A percentile compares a stretch with the other conserved stretches of the same genome.
These are phyloP conservation scores for Moesziomyces aphidis DNA, from an alignment of 1,284 basidiomycete species.

Conservation along the genomic window DNA sequence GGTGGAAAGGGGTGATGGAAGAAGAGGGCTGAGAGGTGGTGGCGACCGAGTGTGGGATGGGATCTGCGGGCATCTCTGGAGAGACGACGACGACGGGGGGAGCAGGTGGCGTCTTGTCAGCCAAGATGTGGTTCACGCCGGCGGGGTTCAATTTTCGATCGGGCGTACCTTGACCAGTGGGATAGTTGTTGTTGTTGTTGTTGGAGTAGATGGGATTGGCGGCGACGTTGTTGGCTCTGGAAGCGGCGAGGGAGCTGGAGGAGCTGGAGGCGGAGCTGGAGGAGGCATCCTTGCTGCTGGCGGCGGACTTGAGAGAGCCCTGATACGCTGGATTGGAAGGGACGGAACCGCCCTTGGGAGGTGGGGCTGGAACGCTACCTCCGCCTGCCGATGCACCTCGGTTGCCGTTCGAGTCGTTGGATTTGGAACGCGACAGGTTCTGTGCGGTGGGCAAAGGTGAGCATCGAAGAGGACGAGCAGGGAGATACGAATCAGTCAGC, in stretches of 20 bases:
- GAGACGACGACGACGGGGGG: slow-evolving; percentile 63
- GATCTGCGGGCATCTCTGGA: slow-evolving; percentile 60
- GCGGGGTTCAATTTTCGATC: slow-evolving; percentile 26
- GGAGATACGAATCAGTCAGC: slow-evolving; percentile 2
- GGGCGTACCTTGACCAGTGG: slow-evolving; percentile 48
- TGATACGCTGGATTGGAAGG: slow-evolving; percentile 52
- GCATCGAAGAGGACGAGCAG: background rate
- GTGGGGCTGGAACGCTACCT: slow-evolving; percentile 50
- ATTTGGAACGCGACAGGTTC: slow-evolving; percentile 65
- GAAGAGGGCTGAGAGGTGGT: slow-evolving; percentile 48
- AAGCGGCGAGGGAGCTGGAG: slow-evolving; percentile 41
- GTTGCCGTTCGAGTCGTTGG: slow-evolving; percentile 57
- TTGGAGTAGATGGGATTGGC: slow-evolving; percentile 18
- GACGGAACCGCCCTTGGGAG: slow-evolving; percentile 58
- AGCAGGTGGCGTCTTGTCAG: slow-evolving; percentile 60
- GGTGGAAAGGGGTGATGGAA: slow-evolving; percentile 52
- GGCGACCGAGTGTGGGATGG: slow-evolving; percentile 55
- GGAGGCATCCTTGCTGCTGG: slow-evolving; percentile 23
- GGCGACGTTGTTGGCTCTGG: slow-evolving; percentile 22
- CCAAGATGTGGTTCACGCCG: slow-evolving; percentile 34
- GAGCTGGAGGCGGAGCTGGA: slow-evolving; percentile 54
- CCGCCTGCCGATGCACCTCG: slow-evolving; percentile 48
- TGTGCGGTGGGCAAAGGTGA: slow-evolving; percentile 11
- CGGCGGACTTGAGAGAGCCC: slow-evolving; percentile 53
- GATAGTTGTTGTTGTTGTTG: slow-evolving; percentile 14